Evolutionary conservation across 352 stramenopile species (phyloP).

Genomic region (Aphanomyces euteiches): DNA sequence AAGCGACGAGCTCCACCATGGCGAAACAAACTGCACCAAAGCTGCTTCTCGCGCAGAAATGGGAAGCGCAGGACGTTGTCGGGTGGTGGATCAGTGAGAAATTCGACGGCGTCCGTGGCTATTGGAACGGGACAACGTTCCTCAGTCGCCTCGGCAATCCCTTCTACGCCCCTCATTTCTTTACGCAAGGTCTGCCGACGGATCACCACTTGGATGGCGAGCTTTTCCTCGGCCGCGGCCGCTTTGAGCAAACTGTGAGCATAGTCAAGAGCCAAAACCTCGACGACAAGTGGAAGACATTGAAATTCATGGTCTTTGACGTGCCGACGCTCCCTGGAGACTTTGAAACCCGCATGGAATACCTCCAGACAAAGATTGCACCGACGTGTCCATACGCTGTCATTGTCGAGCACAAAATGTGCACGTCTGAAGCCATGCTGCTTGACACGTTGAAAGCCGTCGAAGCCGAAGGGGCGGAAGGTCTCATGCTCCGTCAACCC

Average conservation of each 20-base stretch:
- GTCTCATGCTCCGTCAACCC: constrained; percentile 65
- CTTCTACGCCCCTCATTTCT: constrained; percentile 59
- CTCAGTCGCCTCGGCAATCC: constrained; percentile 60
- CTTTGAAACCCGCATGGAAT: constrained; percentile 58
- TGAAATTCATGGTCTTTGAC: constrained; percentile 75
- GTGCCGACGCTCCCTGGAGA: constrained; percentile 40
- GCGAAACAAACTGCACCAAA: constrained; percentile 43
- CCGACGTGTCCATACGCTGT: constrained; percentile 44
- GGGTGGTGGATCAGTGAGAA: constrained; percentile 78
- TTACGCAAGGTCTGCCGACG: constrained; percentile 49
- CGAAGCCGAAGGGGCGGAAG: constrained; percentile 59
- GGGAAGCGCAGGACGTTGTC: constrained; percentile 52
- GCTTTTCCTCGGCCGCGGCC: constrained; percentile 55
- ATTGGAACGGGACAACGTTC: constrained; percentile 57
- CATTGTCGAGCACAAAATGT: constrained; percentile 61
- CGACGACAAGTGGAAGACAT: constrained; percentile 48
- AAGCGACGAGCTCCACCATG: constrained; percentile 22
- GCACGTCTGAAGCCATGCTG: constrained; percentile 46
- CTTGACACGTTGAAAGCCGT: constrained; percentile 54
- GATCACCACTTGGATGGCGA: constrained; percentile 68
- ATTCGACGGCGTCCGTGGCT: constrained; percentile 65
- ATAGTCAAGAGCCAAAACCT: constrained; percentile 49
- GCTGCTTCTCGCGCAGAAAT: constrained; percentile 63
- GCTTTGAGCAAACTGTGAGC: constrained; percentile 65
- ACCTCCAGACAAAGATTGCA: constrained; percentile 37